These are phyloP conservation scores for Capillidium heterosporum DNA, from an alignment of 371 early-diverging fungal species.

Conservation along the genomic window DNA sequence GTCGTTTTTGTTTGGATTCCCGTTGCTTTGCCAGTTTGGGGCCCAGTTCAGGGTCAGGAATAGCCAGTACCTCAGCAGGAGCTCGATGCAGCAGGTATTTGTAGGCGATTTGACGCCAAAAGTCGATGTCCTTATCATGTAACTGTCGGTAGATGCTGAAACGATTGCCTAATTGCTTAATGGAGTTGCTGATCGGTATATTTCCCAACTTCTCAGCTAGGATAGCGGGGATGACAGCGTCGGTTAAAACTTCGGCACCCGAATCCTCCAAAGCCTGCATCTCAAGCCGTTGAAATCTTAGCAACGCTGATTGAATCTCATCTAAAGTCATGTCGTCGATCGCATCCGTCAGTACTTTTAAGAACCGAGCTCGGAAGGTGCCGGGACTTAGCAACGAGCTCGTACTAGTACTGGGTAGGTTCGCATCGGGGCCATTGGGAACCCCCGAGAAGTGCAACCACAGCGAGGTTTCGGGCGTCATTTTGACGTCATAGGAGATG, in stretches of 20 bases:
- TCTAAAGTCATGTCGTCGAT: slow-evolving; percentile 12
- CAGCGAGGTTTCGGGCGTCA: slow-evolving; percentile 23
- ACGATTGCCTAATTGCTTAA: slow-evolving; percentile 13
- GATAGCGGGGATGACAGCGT: slow-evolving; percentile 30
- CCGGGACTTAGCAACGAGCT: slow-evolving; percentile 15
- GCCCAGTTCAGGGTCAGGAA: slow-evolving; percentile 33
- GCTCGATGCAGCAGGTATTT: slow-evolving; percentile 34
- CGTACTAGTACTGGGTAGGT: slow-evolving; percentile 4
- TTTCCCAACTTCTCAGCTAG: slow-evolving; percentile 24
- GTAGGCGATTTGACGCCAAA: slow-evolving; percentile 34
- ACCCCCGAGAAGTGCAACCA: slow-evolving; percentile 37
- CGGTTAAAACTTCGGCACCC: slow-evolving; percentile 33
- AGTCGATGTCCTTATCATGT: slow-evolving; percentile 19
- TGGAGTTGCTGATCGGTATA: slow-evolving; percentile 6
- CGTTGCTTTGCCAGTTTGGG: slow-evolving; percentile 18
- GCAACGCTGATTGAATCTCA: slow-evolving; percentile 14
- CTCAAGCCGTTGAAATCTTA: slow-evolving; percentile 18
- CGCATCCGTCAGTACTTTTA: slow-evolving; percentile 16
- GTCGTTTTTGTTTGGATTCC: slow-evolving; percentile 15
- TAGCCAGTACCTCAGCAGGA: slow-evolving; percentile 28
- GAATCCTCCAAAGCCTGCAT: slow-evolving; percentile 36
- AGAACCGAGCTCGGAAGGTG: slow-evolving; percentile 16
- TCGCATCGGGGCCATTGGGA: slow-evolving; percentile 12
- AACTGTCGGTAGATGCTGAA: slow-evolving; percentile 30
- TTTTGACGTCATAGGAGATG: slow-evolving; percentile 31